These are phyloP conservation scores for Euphorbia lathyris DNA, from an alignment of 345 rosid genomes.

Conservation along the genomic window DNA sequence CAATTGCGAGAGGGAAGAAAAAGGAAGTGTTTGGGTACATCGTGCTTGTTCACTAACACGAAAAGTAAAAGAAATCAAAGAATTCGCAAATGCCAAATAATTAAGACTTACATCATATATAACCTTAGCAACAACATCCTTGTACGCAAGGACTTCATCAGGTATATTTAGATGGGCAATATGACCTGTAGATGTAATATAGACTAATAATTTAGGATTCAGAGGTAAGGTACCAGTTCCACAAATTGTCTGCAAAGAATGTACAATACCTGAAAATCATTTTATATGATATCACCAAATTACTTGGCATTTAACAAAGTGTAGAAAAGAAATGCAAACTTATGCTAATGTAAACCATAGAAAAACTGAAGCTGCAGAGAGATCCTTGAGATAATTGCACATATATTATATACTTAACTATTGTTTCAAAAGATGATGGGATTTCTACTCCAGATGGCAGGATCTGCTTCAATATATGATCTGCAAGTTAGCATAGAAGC, in stretches of 20 bases:
- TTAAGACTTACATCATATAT: constrained; percentile 69
- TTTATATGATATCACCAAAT: too few species aligned
- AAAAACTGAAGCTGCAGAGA: neutral
- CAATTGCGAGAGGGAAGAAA: neutral
- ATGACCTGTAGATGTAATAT: constrained; percentile 62
- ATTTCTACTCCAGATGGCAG: constrained; percentile 60
- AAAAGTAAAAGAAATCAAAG: constrained; percentile 3
- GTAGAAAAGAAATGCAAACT: too few species aligned
- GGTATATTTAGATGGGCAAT: constrained; percentile 89
- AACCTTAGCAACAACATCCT: constrained; percentile 85
- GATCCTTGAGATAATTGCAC: constrained; percentile 10
- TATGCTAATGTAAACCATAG: too few species aligned
- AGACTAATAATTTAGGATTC: constrained; percentile 20
- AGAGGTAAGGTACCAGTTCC: neutral
- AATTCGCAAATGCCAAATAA: neutral
- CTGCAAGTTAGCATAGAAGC: constrained; percentile 40
- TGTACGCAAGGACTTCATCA: constrained; percentile 72
- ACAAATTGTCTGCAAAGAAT: constrained; percentile 6
- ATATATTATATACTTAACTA: constrained; percentile 58
- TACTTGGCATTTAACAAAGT: too few species aligned
- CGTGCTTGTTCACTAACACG: neutral
- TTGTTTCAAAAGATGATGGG: constrained; percentile 94
- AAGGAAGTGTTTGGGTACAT: neutral
- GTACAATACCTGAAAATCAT: neutral
- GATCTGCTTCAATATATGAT: constrained; percentile 40